Conservation (phyloP, 208 protist species). For the Phytomonas francai region DNA sequence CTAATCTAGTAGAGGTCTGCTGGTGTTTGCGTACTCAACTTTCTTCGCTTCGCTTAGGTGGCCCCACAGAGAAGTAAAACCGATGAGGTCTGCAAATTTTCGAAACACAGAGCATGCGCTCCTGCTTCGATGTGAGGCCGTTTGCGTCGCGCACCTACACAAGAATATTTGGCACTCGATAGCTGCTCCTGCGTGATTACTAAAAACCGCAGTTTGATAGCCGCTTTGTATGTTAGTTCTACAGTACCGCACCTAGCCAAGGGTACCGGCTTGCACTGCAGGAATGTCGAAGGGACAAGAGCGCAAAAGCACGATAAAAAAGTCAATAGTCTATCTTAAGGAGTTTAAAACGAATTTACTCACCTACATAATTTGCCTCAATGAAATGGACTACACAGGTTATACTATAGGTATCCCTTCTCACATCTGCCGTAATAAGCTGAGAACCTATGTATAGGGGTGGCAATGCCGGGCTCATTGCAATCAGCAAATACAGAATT, state of each 20-base stretch:
- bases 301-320: not conserved
- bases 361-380: not conserved
- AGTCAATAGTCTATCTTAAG: not conserved
- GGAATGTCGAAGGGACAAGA: not conserved
- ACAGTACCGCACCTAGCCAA: not conserved
- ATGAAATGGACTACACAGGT: not conserved
- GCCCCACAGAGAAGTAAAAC: not conserved
- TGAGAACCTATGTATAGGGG: not conserved
- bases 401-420: not conserved
- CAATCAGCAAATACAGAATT: not conserved
- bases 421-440: not conserved
- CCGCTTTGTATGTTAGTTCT: not conserved
- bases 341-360: not conserved
- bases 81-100: not conserved
- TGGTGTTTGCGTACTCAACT: not conserved
- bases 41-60: not conserved
- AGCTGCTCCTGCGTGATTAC: not conserved
- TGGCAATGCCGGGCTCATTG: not conserved
- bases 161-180: not conserved
- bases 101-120: not conserved
- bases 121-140: not conserved
- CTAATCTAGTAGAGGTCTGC: not conserved
- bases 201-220: not conserved
- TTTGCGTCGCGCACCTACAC: not conserved
- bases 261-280: not conserved